These are phyloP conservation scores for Sarocladium kiliense DNA, from an alignment of 2,329 filamentous ascomycete genomes.

Conservation along the genomic window DNA sequence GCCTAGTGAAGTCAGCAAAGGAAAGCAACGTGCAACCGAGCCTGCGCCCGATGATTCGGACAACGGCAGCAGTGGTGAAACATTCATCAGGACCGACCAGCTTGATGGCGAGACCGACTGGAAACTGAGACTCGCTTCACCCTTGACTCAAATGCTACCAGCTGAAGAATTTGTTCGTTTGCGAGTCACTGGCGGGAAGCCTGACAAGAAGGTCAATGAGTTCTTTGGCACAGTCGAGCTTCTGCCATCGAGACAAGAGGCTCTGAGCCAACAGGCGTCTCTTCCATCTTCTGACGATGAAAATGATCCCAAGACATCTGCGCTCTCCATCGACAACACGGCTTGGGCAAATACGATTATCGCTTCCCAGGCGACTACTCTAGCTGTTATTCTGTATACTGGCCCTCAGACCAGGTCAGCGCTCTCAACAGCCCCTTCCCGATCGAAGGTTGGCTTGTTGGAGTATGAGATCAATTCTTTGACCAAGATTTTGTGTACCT, in stretches of 20 bases:
- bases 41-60: slow-evolving; percentile 22
- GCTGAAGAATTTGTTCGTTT: slow-evolving; percentile 66
- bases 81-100: slow-evolving; percentile 96
- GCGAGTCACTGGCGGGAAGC: slow-evolving; percentile 77
- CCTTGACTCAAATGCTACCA: slow-evolving; percentile 74
- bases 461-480: slow-evolving; percentile 97
- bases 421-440: slow-evolving; percentile 83
- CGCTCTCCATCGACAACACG: slow-evolving; percentile 91
- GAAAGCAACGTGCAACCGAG: slow-evolving; percentile 28
- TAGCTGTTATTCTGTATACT: slow-evolving; percentile 91
- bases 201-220: slow-evolving; percentile 90
- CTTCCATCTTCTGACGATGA: slow-evolving; percentile 24
- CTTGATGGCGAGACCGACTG: slow-evolving; percentile 97
- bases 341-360: slow-evolving; percentile 98
- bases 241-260: slow-evolving; percentile 47
- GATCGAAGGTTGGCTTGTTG: slow-evolving; percentile 88
- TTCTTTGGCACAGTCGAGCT: slow-evolving; percentile 88
- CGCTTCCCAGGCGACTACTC: slow-evolving; percentile 82
- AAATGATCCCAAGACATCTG: slow-evolving; percentile 49
- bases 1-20: slow-evolving; percentile 21
- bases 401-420: slow-evolving; percentile 91
- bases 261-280: slow-evolving; percentile 35
- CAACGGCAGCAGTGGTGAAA: slow-evolving; percentile 61
- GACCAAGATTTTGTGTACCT: slow-evolving; percentile 88
- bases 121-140: slow-evolving; percentile 87